Conservation (phyloP, 768 basidiomycete genomes). For the Lactifluus volemus region DNA sequence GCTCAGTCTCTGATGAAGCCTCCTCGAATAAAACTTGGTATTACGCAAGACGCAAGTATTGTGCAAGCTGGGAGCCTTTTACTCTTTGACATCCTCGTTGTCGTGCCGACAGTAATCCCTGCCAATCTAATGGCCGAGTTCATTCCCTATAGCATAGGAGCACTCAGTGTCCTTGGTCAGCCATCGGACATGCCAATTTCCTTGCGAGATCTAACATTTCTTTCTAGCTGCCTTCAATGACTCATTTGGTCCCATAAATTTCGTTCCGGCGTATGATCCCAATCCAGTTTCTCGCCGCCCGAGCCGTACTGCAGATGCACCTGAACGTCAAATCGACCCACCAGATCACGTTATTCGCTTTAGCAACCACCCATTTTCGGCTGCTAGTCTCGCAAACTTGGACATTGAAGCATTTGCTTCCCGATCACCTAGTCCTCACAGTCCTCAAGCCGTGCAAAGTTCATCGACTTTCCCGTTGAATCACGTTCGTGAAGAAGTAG, state of each 20-base stretch:
- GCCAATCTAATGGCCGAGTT: slow-evolving; percentile 34
- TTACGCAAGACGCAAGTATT: slow-evolving; percentile 27
- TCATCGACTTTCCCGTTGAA: background rate
- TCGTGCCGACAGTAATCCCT: slow-evolving; percentile 29
- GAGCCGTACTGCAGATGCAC: background rate
- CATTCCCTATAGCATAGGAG: slow-evolving; percentile 35
- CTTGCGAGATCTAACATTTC: background rate
- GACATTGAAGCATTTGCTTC: background rate
- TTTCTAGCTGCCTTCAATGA: slow-evolving; percentile 20
- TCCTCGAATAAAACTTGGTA: slow-evolving; percentile 19
- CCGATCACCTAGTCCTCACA: background rate
- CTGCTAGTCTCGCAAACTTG: background rate
- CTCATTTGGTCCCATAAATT: background rate
- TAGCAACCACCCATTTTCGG: background rate
- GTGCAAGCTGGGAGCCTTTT: slow-evolving; percentile 33
- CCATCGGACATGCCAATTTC: background rate
- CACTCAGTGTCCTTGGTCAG: slow-evolving; percentile 36
- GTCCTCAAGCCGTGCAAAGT: background rate
- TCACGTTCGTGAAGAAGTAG: background rate
- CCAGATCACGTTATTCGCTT: background rate
- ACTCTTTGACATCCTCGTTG: slow-evolving; percentile 34
- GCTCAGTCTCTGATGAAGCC: slow-evolving; percentile 25
- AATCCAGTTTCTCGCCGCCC: background rate
- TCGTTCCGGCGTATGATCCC: background rate
- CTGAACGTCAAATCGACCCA: background rate